Evolutionary conservation across 192 early-diverging fungal genomes (phyloP).

Genomic region (Rhizophagus sp.): DNA sequence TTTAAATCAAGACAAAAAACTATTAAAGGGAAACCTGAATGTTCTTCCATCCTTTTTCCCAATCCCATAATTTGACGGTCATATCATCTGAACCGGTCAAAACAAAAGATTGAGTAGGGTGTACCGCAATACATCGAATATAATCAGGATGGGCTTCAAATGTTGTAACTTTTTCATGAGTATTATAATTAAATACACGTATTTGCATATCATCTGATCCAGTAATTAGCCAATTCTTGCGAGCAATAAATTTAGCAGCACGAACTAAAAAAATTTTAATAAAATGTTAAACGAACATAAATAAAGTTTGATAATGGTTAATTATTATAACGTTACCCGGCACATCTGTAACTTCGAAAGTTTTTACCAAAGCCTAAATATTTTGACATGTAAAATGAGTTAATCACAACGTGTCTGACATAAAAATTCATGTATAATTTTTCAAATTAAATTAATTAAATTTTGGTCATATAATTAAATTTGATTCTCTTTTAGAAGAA

Average conservation of each 20-base stretch:
- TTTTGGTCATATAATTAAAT: background rate
- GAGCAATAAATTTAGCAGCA: slow-evolving; percentile 94
- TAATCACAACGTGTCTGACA: background rate
- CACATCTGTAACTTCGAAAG: slow-evolving; percentile 93
- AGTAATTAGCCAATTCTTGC: slow-evolving; percentile 96
- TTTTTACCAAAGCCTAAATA: slow-evolving; percentile 88
- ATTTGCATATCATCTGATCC: slow-evolving; percentile 98
- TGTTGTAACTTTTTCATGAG: slow-evolving; percentile 93
- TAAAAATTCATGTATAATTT: background rate
- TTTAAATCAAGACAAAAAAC: background rate
- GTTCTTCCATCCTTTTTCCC: slow-evolving; percentile 99
- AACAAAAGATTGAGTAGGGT: slow-evolving; percentile 92
- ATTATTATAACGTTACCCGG: slow-evolving; percentile 60
- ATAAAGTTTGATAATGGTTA: background rate
- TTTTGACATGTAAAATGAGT: background rate
- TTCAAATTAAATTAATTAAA: background rate
- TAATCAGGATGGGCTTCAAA: slow-evolving; percentile 98
- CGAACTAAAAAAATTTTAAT: slow-evolving; percentile 67
- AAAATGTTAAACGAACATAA: background rate
- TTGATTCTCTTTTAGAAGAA: background rate
- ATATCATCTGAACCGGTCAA: slow-evolving; percentile 96
- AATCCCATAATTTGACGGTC: slow-evolving; percentile 98
- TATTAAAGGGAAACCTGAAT: slow-evolving; percentile 61
- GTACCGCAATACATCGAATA: slow-evolving; percentile 94
- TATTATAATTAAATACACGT: slow-evolving; percentile 99